Evolutionary conservation across 352 stramenopile species (phyloP).

Genomic region (Phytophthora idaei): DNA sequence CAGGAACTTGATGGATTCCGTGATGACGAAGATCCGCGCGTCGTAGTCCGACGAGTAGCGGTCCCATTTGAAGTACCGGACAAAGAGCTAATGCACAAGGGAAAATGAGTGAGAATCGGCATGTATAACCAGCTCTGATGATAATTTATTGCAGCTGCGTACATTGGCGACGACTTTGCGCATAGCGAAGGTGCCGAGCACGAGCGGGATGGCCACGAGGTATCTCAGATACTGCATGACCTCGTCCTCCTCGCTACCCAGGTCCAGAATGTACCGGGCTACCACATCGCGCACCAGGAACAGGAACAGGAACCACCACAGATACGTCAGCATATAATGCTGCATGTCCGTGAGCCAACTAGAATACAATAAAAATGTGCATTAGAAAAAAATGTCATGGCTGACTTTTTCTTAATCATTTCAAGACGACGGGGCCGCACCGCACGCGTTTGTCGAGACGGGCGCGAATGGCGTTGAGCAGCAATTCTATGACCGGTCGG

Average conservation of each 20-base stretch:
- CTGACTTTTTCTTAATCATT: background rate
- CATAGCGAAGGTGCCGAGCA: conserved; percentile 74
- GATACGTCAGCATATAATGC: conserved; percentile 74
- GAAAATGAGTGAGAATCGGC: background rate
- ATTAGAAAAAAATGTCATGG: conserved; percentile 6
- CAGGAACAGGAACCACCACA: conserved; percentile 77
- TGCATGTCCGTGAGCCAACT: conserved; percentile 85
- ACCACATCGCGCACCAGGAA: conserved; percentile 50
- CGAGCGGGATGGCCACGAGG: conserved; percentile 63
- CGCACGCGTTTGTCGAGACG: conserved; percentile 70
- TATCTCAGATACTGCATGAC: conserved; percentile 63
- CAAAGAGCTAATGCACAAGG: conserved; percentile 49
- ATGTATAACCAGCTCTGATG: background rate
- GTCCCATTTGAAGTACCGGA: conserved; percentile 84
- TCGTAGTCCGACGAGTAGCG: conserved; percentile 66
- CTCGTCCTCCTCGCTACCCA: conserved; percentile 49
- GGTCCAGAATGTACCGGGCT: conserved; percentile 56
- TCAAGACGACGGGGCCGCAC: conserved; percentile 18
- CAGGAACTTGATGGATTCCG: conserved; percentile 77
- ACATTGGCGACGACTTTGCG: conserved; percentile 85
- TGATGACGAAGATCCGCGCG: conserved; percentile 83
- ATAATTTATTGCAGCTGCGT: conserved; percentile 12
- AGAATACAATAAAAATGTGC: conserved; percentile 9
- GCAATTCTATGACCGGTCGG: conserved; percentile 49
- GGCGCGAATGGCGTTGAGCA: conserved; percentile 56